Base-by-base conservation (phyloP, 177 flowering plant species). In the Telopea speciosissima region DNA sequence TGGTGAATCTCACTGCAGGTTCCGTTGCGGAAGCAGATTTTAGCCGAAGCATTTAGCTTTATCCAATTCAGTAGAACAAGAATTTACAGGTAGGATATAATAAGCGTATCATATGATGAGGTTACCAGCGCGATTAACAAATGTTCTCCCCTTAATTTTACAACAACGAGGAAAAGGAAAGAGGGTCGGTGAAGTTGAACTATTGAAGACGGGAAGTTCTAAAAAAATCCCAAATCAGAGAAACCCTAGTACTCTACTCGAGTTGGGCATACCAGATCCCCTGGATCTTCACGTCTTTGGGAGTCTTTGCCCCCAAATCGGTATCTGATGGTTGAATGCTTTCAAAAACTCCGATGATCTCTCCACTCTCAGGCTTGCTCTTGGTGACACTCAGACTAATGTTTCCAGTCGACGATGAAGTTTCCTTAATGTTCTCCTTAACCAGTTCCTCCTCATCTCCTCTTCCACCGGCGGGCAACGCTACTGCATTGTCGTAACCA, bases 241-340 rank as follows among this genome's bases (percentile, higher is more conserved):
- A n/a, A n/a, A n/a, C n/a, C n/a, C n/a, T n/a, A n/a, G n/a, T n/a
- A n/a, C n/a, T 85, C 58, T n/a, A 80, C 42, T 92, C 98, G 52
- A 94, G 95, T 83, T 94, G 98, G 23, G 89, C 98, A 71, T 92
- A 92, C 98, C 98, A 94, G 69, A 94, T 56, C 21, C 97, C 98
- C 70, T 88, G 90, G 79, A 94, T 92, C 83, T 94, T 92, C 24
- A 94, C 97, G 25, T 94, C 98, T 82, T 94, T 92, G 0, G 98
- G 96, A 24, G 76, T 77, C 80, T 94, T 94, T 0, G 98, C 88
- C 0, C 99, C 99, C 86, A 94, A 87, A 76, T 94, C 97, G 63
- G 99, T 95, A 67, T 95, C 99, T 13, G 97, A 92, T 0, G 97
- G 97, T 86, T 95, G 99, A 61, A 90, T 1, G 72, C 97, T 95